Evolutionary conservation across 1,284 basidiomycete species (phyloP), one percentile per base, ranked within the genome.

Genomic region (Boletus semigastroideus): DNA sequence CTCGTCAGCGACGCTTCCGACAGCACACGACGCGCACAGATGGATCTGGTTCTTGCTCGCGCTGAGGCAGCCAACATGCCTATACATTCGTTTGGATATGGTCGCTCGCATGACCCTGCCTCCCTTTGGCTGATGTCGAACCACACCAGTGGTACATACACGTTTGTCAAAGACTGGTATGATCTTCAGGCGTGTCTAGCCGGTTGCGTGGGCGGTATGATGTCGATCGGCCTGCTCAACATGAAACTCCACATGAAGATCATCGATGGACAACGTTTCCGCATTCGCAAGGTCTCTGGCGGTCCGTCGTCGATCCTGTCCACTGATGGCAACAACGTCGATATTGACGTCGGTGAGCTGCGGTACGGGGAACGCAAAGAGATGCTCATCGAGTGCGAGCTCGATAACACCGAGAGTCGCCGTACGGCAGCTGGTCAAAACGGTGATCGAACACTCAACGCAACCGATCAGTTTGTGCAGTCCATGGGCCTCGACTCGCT

Each of bases 121-220:
- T 95, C 94, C n/a, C 82, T 99, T 16, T 99, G 96, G 96, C 84
- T 98, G 41, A 93, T 99, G 77, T 97, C 94, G 12, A 98, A 98
- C 72, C 93, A 98, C 68, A 98, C 96, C 1, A 83, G 84, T 52
- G 96, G 95, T 37, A 94, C 92, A n/a, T 98, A 98, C 74, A 98
- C 94, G 7, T 98, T 95, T 63, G 92, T 97, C 51, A 90, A 90
- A 69, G 94, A 97, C 66, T 96, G 93, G 90, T 93, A 97, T 70
- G 90, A 94, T 67, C 83, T 97, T 27, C 84, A 90, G 42, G 87
- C 91, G 61, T 88, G 92, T 55, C 77, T 98, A 25, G 92, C 93
- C 3, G 95, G 94, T 8, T 92, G 92, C 64, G 78, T 98, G 10
- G 94, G 94, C 10, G 94, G 94, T 5, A 88, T 97, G 84, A 90